A percentile compares a stretch with the other conserved stretches of the same genome.
These are phyloP conservation scores for Coemansia umbellata DNA, from an alignment of 192 early-diverging fungal genomes.

Conservation along the genomic window DNA sequence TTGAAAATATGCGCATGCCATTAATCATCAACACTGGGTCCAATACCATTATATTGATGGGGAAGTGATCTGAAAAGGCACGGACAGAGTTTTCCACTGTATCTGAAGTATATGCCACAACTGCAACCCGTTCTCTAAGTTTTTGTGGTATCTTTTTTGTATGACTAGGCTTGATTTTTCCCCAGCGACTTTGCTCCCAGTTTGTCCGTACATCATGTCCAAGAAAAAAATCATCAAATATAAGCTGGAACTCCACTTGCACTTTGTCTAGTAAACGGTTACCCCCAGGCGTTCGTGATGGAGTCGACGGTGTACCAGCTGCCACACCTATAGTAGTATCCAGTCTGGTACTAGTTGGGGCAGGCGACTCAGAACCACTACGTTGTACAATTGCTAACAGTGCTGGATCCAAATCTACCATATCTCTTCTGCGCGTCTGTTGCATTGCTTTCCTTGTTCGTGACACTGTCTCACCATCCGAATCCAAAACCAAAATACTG, in stretches of 20 bases:
- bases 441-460: background rate
- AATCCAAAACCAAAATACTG: constrained; percentile 10
- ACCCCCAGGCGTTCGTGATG: background rate
- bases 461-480: constrained; percentile 1
- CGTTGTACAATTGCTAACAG: constrained; percentile 23
- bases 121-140: constrained; percentile 22
- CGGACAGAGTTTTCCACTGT: constrained; percentile 20
- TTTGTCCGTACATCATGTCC: constrained; percentile 13
- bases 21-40: constrained; percentile 35
- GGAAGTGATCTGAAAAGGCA: constrained; percentile 27
- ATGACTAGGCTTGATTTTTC: background rate
- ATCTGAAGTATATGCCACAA: constrained; percentile 25
- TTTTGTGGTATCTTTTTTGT: constrained; percentile 9
- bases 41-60: constrained; percentile 22
- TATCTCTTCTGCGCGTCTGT: background rate
- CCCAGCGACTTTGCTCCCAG: constrained; percentile 28
- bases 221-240: constrained; percentile 25
- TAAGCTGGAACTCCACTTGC: constrained; percentile 35
- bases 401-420: constrained; percentile 47
- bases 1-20: constrained; percentile 31
- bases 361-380: background rate
- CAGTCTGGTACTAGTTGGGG: background rate
- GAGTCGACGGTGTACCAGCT: background rate
- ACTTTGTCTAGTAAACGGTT: constrained; percentile 10
- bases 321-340: background rate